phyloP scores from a whole-genome alignment of 1,139 yeast genomes.

The Kodamaea plutei region DNA sequence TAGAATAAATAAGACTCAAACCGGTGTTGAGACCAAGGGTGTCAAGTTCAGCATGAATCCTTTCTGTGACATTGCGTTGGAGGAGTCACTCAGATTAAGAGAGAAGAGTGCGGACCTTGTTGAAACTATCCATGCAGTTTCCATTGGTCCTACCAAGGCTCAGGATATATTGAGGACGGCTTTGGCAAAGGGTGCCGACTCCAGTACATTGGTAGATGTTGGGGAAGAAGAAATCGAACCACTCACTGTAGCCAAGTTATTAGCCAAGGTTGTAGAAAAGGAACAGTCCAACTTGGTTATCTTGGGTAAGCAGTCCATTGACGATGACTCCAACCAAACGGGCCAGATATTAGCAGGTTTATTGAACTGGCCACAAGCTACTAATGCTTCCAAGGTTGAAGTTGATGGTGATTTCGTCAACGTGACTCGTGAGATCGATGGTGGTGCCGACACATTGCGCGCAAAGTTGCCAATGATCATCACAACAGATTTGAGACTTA shows the following conservation, averaged over 20 bases:
- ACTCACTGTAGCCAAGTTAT: constrained; percentile 82
- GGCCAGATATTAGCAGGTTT: constrained; percentile 96
- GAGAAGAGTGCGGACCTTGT: constrained; percentile 69
- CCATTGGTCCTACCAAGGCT: constrained; percentile 83
- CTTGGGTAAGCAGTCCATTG: constrained; percentile 94
- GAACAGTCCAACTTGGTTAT: constrained; percentile 74
- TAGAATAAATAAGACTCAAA: constrained; percentile 79
- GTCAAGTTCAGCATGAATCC: constrained; percentile 94
- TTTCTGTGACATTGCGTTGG: constrained; percentile 93
- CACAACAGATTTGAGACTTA: constrained; percentile 89
- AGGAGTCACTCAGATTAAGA: constrained; percentile 81
- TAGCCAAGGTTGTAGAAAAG: constrained; percentile 67
- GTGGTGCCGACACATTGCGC: constrained; percentile 81
- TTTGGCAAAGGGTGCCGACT: constrained; percentile 90
- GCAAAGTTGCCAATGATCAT: constrained; percentile 81
- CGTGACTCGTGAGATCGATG: constrained; percentile 91
- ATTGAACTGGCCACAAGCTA: constrained; percentile 96
- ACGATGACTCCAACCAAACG: constrained; percentile 93
- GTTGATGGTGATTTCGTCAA: constrained; percentile 57
- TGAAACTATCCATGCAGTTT: constrained; percentile 83
- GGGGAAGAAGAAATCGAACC: constrained; percentile 80
- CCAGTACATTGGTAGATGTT: constrained; percentile 76
- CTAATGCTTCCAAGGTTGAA: constrained; percentile 87
- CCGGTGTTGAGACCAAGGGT: constrained; percentile 86
- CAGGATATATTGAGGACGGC: constrained; percentile 88